Percentiles rank a stretch among this genome's conserved stretches.
These are phyloP conservation scores for Ophiognomonia clavigignenti-juglandacearum DNA, from an alignment of 2,329 filamentous ascomycete genomes.

Conservation along the genomic window DNA sequence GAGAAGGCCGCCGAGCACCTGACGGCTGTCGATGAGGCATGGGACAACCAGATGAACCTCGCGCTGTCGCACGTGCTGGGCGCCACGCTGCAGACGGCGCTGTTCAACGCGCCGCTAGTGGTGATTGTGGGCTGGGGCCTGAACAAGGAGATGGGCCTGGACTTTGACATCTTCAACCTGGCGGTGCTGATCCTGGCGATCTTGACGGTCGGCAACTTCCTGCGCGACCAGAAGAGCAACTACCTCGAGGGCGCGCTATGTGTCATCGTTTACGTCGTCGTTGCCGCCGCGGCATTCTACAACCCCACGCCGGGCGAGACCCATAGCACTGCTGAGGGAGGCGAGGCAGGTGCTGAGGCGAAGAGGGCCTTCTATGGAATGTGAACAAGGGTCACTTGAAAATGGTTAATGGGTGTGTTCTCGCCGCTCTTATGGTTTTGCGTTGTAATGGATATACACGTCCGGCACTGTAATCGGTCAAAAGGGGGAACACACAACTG, in stretches of 20 bases:
- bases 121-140: slow-evolving; percentile 82
- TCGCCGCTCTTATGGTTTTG: neutral
- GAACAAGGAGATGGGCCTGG: slow-evolving; percentile 65
- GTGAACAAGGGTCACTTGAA: neutral
- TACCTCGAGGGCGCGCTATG: slow-evolving; percentile 84
- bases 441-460: neutral
- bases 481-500: neutral
- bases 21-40: slow-evolving; percentile 80
- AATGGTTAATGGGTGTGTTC: neutral
- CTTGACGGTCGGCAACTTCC: slow-evolving; percentile 79
- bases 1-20: slow-evolving; percentile 86
- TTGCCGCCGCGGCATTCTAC: slow-evolving; percentile 54
- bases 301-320: slow-evolving; percentile 41
- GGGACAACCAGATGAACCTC: slow-evolving; percentile 79
- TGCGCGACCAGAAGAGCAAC: slow-evolving; percentile 84
- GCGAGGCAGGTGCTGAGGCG: neutral
- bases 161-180: slow-evolving; percentile 85
- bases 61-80: slow-evolving; percentile 82
- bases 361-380: neutral
- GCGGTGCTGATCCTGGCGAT: slow-evolving; percentile 78
- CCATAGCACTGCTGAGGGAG: neutral
- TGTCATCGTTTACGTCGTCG: slow-evolving; percentile 60
- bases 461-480: neutral
- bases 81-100: slow-evolving; percentile 81
- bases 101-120: slow-evolving; percentile 80